Percentiles rank a stretch among this genome's conserved stretches.
Evolutionary conservation across 2,329 filamentous ascomycete genomes (phyloP).

Genomic region (Leptographium lundbergii): DNA sequence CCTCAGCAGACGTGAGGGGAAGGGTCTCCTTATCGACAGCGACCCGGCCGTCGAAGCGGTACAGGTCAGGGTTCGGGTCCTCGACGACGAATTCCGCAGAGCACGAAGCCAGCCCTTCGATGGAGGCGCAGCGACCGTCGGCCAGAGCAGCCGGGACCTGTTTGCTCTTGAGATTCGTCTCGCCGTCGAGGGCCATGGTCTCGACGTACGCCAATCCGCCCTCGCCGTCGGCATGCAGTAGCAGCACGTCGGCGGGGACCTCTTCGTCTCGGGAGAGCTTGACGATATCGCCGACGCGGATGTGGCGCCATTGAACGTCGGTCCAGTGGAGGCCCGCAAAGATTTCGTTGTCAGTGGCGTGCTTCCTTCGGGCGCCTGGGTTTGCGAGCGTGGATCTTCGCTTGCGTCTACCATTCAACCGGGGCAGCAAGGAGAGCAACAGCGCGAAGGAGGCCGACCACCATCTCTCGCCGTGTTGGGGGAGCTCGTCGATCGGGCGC

Average conservation of each 20-base stretch:
- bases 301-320: slow-evolving; percentile 28
- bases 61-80: slow-evolving; percentile 66
- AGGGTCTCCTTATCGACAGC: slow-evolving; percentile 41
- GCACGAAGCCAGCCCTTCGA: slow-evolving; percentile 40
- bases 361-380: background rate
- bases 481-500: slow-evolving; percentile 12
- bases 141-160: slow-evolving; percentile 43
- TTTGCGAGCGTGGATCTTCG: background rate
- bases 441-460: background rate
- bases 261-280: slow-evolving; percentile 55
- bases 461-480: background rate
- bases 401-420: background rate
- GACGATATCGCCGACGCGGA: slow-evolving; percentile 38
- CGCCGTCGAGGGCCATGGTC: slow-evolving; percentile 73
- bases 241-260: slow-evolving; percentile 69
- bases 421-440: background rate
- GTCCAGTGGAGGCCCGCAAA: slow-evolving; percentile 35
- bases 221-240: slow-evolving; percentile 65
- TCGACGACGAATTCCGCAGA: slow-evolving; percentile 56
- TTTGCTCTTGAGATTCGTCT: slow-evolving; percentile 72
- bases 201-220: slow-evolving; percentile 74
- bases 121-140: slow-evolving; percentile 42
- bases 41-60: slow-evolving; percentile 62
- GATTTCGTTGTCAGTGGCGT: slow-evolving; percentile 41
- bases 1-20: slow-evolving; percentile 68